Evolutionary conservation across 768 basidiomycete species (phyloP).

Genomic region (Pisolithus microcarpus): DNA sequence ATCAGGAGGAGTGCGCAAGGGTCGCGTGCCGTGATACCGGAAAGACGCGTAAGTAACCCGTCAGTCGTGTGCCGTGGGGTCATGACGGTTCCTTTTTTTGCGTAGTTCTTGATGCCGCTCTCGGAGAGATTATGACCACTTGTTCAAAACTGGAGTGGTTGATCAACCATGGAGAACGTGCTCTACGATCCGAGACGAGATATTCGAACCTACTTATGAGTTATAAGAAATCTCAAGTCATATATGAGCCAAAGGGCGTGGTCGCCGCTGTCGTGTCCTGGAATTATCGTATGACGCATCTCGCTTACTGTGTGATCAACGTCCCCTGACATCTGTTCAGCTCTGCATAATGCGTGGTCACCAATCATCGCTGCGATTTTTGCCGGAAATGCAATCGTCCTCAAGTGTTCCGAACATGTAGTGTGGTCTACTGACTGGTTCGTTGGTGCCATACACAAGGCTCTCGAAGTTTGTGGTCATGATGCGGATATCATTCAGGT

Average conservation of each 20-base stretch:
- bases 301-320: background rate
- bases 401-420: constrained; percentile 91
- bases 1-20: constrained; percentile 78
- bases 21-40: constrained; percentile 92
- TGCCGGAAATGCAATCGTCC: constrained; percentile 80
- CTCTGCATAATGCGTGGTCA: constrained; percentile 89
- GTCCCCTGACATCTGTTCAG: constrained; percentile 32
- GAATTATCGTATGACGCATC: constrained; percentile 72
- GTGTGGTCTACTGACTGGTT: constrained; percentile 88
- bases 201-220: constrained; percentile 57
- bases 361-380: constrained; percentile 90
- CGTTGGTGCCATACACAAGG: constrained; percentile 67
- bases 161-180: constrained; percentile 75
- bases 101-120: constrained; percentile 83
- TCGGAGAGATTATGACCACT: constrained; percentile 94
- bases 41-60: constrained; percentile 68
- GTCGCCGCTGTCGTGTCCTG: constrained; percentile 92
- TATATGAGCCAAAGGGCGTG: constrained; percentile 89
- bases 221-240: constrained; percentile 72
- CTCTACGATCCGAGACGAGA: constrained; percentile 66
- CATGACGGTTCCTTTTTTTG: too few relatives aligned
- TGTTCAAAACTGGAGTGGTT: constrained; percentile 93
- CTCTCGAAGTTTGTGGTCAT: constrained; percentile 76
- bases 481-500: constrained; percentile 88
- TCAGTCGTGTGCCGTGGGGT: too few relatives aligned